Evolutionary conservation across 768 basidiomycete genomes (phyloP).

Genomic region (Lanmaoa pseudosensibilis): DNA sequence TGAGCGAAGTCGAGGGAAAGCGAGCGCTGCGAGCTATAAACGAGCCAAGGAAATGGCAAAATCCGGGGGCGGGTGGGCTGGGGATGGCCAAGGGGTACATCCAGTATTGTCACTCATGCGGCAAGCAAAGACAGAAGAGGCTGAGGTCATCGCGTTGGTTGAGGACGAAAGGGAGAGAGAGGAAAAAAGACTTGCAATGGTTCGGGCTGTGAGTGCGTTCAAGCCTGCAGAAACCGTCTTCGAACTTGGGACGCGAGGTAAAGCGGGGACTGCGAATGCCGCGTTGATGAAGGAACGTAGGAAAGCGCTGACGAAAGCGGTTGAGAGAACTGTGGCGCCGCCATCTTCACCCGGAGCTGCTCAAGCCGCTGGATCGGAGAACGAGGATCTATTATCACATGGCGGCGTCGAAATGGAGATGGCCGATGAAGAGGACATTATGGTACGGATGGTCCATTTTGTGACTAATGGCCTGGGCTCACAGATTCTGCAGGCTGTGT

Average conservation of each 20-base stretch:
- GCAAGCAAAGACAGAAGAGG: constrained; percentile 38
- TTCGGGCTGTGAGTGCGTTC: constrained; percentile 80
- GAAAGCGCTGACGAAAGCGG: constrained; percentile 70
- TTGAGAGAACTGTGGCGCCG: constrained; percentile 43
- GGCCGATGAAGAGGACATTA: constrained; percentile 78
- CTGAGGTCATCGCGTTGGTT: constrained; percentile 8
- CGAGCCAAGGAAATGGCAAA: constrained; percentile 87
- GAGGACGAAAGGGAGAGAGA: constrained; percentile 38
- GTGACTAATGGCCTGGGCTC: constrained; percentile 1
- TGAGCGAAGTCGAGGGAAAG: constrained; percentile 90
- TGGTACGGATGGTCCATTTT: constrained; percentile 43
- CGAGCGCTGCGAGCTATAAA: constrained; percentile 79
- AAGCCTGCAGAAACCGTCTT: constrained; percentile 87
- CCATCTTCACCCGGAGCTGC: constrained; percentile 28
- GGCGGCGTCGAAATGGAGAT: constrained; percentile 50
- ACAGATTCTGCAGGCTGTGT: constrained; percentile 54
- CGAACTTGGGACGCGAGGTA: constrained; percentile 79
- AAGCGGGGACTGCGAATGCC: constrained; percentile 53
- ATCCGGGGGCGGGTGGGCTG: constrained; percentile 64
- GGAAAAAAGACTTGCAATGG: constrained; percentile 59
- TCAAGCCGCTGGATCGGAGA: constrained; percentile 37
- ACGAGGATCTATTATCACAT: constrained; percentile 30
- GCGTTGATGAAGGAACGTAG: constrained; percentile 87
- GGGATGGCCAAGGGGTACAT: constrained; percentile 60
- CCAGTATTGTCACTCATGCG: constrained; percentile 55